Evolutionary conservation across 2,329 filamentous ascomycete species (phyloP).

Genomic region (Fusarium sp.): DNA sequence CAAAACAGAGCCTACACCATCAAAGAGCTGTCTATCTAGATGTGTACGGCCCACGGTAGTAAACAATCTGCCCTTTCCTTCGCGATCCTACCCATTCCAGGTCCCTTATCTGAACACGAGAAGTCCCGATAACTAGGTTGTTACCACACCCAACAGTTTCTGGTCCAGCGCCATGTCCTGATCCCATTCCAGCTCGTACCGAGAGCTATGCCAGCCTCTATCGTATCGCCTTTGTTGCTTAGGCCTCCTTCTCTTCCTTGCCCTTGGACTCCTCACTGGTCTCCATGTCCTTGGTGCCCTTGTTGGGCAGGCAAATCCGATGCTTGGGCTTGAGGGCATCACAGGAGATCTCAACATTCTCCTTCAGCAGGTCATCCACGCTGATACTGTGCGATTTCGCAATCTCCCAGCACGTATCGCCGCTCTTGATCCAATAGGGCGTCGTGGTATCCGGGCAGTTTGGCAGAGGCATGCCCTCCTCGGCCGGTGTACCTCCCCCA

Average conservation of each 20-base stretch:
- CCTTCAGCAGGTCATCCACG: conserved; percentile 58
- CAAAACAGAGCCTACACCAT: background rate
- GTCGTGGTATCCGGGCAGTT: conserved; percentile 47
- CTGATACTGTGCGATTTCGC: conserved; percentile 55
- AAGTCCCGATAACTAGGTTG: background rate
- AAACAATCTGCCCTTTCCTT: background rate
- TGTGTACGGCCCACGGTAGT: background rate
- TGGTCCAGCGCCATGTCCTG: conserved; percentile 8
- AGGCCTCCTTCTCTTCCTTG: background rate
- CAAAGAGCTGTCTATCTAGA: background rate
- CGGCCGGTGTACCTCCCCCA: conserved; percentile 28
- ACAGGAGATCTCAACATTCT: conserved; percentile 62
- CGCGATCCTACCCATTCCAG: background rate
- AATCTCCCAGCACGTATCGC: conserved; percentile 67
- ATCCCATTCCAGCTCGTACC: background rate
- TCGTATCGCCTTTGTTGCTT: background rate
- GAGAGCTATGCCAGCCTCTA: background rate
- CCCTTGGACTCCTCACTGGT: background rate
- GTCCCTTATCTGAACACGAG: background rate
- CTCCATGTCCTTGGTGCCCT: background rate
- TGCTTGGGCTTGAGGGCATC: conserved; percentile 56
- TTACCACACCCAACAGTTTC: background rate
- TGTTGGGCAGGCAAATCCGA: conserved; percentile 58
- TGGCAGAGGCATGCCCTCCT: conserved; percentile 20
- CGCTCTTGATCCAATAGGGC: conserved; percentile 56